Evolutionary conservation across 2,329 filamentous ascomycete genomes (phyloP), one percentile per base, ranked within the genome.

Genomic region (Xylariaceae sp.): DNA sequence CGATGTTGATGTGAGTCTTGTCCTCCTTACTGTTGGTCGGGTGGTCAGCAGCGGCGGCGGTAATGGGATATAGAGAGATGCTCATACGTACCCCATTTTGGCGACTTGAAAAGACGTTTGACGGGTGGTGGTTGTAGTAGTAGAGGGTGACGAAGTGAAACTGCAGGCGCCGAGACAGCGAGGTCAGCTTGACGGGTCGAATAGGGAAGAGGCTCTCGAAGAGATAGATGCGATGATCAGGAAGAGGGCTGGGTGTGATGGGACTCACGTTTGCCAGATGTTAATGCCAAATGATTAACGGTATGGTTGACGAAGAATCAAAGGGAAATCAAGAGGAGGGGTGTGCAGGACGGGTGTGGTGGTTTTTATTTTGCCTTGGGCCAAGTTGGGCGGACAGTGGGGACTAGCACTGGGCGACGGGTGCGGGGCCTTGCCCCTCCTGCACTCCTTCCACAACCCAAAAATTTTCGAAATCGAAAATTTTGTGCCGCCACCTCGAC

Each of bases 1-100:
- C 88, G 70, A 94, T 83, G 84, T 89, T 89, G 72, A 96, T 87
- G 71, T 96, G 90, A 71, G 68, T 72, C 83, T 94, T 94, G 51
- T 90, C 85, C 61, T 94, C 80, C 77, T 87, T 96, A 85, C 89
- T 90, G 62, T 56, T 50, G 32, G n/a, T n/a, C n/a, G n/a, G n/a
- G n/a, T n/a, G n/a, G n/a, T n/a, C n/a, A n/a, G 29, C 16, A 18
- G 22, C 9, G 17, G 16, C 9, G 31, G 38, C 33, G 21, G 32
- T 45, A 12, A 35, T 30, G 32, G 32, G 29, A 33, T 41, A 31
- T 25, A 28, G 32, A 30, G 26, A 6, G 28, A 31, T 39, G 33
- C 26, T 32, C 36, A 18, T 33, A 50, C 56, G 36, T 57, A 59
- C 57, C 56, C 58, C 58, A 61, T 63, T 49, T 50, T 60, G 27